Evolutionary conservation across 805 yeast genomes (phyloP), one percentile per base, ranked within the genome.

Genomic region (Candida sanyiensis): DNA sequence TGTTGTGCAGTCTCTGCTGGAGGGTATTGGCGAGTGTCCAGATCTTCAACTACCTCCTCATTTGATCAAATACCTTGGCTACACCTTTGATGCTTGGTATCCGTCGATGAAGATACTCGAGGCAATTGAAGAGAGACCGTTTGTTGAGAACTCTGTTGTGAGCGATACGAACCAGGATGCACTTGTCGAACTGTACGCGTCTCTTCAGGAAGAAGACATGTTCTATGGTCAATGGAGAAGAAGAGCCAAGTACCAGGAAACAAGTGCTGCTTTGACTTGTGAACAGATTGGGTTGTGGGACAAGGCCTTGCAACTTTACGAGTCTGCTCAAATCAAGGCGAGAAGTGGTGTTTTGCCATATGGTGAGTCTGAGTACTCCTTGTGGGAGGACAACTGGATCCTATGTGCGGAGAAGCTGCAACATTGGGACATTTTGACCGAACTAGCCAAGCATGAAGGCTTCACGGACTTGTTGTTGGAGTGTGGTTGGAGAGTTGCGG

Each of bases 381-480:
- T 93, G 24, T 93, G 99, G 99, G 98, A 94, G 63, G 98, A 93
- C 56, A 94, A 89, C 54, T 93, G 99, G 99, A 88, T 93, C 40
- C 64, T 85, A 27, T 89, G 98, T 67, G 96, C 98, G 3, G 97
- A 93, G 57, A 90, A 90, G 59, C 67, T 93, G 28, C 98, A 93
- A 57, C 97, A 93, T 48, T 93, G 99, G 99, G 98, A 93, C 56
- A 82, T 93, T 34, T 67, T 93, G 43, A 90, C 98, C 0, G 99
- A 93, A 53, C 69, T 94, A 22, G 97, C 98, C 3, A 88, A 90
- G 51, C 97, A 94, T 55, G 99, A 94, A 67, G 97, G 97, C 0
- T 94, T 90, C 57, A 88, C 97, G 0, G 98, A 93, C 54, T 68
- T 93, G 47, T 64, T 94, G 19, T 67, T 93, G n/a, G 99, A 93